A percentile compares a stretch with the other conserved stretches of the same genome.
phyloP scores from a whole-genome alignment of 345 rosid genomes.

The Brassica juncea region DNA sequence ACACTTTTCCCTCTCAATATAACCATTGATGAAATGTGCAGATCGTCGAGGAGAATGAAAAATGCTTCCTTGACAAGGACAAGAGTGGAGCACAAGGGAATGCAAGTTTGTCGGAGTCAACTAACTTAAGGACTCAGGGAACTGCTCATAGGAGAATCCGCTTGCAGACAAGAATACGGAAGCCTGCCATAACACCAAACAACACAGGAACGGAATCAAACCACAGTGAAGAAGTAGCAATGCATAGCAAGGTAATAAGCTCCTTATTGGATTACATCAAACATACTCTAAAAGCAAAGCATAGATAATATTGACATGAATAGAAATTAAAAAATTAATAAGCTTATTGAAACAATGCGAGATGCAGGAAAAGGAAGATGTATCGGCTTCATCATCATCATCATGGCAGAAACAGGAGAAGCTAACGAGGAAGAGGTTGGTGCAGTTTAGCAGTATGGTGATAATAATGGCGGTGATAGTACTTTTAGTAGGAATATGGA shows the following conservation, averaged over 20 bases:
- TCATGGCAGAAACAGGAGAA: constrained; percentile 31
- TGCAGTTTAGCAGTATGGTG: constrained; percentile 31
- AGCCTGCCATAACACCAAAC: constrained; percentile 10
- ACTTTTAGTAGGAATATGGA: constrained; percentile 37
- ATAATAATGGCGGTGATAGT: constrained; percentile 34
- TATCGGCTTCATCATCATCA: constrained; percentile 14
- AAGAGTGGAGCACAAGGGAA: constrained; percentile 51
- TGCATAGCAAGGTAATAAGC: constrained; percentile 48
- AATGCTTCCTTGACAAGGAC: constrained; percentile 41
- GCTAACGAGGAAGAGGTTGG: constrained; percentile 20
- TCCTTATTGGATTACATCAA: neutral
- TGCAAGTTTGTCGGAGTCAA: constrained; percentile 37
- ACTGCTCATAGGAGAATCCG: constrained; percentile 69
- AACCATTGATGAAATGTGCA: constrained; percentile 26
- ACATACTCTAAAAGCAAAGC: neutral
- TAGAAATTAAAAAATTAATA: neutral
- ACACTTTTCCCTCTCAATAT: neutral
- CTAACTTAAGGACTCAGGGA: constrained; percentile 46
- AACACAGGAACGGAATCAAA: constrained; percentile 23
- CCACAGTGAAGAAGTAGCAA: constrained; percentile 46
- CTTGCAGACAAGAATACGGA: constrained; percentile 37
- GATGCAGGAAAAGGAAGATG: constrained; percentile 27
- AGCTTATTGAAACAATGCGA: neutral
- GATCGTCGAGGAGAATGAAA: constrained; percentile 21
- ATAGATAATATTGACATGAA: constrained; percentile 2